Percentiles rank a stretch among this genome's conserved stretches.
Evolutionary conservation across 225 moss, liverwort and hornwort species (phyloP).

Genomic region (Marchantia polymorpha): DNA sequence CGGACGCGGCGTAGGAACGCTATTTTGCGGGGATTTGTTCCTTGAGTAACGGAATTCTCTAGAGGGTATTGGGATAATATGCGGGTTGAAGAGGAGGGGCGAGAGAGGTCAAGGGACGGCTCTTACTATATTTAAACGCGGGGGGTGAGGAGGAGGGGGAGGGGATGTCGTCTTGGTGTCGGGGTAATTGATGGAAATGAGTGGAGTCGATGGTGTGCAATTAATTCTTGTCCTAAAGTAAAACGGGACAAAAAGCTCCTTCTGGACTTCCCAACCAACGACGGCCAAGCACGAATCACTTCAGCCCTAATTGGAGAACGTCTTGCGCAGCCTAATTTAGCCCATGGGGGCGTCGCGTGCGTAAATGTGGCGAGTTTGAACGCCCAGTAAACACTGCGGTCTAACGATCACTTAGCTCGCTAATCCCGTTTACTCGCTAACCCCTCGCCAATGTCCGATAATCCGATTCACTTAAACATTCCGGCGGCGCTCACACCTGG

Average conservation of each 20-base stretch:
- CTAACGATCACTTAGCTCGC: neutral
- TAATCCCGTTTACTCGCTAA: neutral
- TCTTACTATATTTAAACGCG: neutral
- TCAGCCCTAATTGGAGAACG: neutral
- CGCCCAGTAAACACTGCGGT: neutral
- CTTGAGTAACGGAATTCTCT: neutral
- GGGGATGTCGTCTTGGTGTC: constrained; percentile 10
- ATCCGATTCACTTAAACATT: neutral
- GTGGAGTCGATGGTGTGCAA: neutral
- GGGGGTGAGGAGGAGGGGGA: neutral
- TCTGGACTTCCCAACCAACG: neutral
- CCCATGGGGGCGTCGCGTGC: neutral
- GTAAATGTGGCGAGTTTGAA: constrained; percentile 4
- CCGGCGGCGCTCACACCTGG: constrained; percentile 6
- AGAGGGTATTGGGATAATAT: neutral
- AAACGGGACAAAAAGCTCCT: neutral
- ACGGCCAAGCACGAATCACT: neutral
- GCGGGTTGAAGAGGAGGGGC: neutral
- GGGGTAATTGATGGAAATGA: neutral
- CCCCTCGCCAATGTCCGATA: too few relatives aligned
- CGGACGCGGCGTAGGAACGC: neutral
- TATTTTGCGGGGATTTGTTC: neutral
- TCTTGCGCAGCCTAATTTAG: neutral
- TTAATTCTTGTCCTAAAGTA: constrained; percentile 11
- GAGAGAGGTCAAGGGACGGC: neutral